Percentiles rank a stretch among this genome's conserved stretches.
phyloP scores from a whole-genome alignment of 345 rosid species.

The Hirschfeldia incana region DNA sequence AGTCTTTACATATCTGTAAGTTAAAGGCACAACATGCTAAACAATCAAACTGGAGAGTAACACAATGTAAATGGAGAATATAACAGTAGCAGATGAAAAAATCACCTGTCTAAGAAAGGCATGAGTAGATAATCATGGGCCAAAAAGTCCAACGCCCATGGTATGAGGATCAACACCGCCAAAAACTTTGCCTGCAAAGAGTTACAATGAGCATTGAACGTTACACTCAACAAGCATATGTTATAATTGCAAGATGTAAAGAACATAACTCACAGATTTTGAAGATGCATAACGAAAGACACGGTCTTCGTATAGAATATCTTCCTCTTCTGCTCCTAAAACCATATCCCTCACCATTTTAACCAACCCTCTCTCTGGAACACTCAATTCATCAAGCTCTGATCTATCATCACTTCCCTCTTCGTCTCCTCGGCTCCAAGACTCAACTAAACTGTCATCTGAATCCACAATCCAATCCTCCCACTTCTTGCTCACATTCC shows the following conservation, averaged over 20 bases:
- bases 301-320: slow-evolving; percentile 88
- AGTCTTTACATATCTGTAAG: slow-evolving; percentile 77
- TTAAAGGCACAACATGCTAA: neutral
- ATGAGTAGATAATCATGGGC: slow-evolving; percentile 92
- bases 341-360: slow-evolving; percentile 67
- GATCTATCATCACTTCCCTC: slow-evolving; percentile 33
- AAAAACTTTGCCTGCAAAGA: slow-evolving; percentile 78
- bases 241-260: neutral
- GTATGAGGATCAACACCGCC: slow-evolving; percentile 71
- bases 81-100: slow-evolving; percentile 6
- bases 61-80: neutral
- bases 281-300: slow-evolving; percentile 78
- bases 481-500: slow-evolving; percentile 71
- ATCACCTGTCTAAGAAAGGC: slow-evolving; percentile 95
- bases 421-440: slow-evolving; percentile 49
- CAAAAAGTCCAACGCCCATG: slow-evolving; percentile 81
- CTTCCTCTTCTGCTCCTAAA: slow-evolving; percentile 76
- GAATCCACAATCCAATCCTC: slow-evolving; percentile 86
- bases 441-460: slow-evolving; percentile 44
- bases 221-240: neutral
- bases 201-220: slow-evolving; percentile 30
- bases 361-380: slow-evolving; percentile 66
- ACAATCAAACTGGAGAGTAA: slow-evolving; percentile 2
- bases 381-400: slow-evolving; percentile 37
- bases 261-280: slow-evolving; percentile 61